These are phyloP conservation scores for Pseudocercospora musae DNA, from an alignment of 2,329 filamentous ascomycete genomes.

Conservation along the genomic window DNA sequence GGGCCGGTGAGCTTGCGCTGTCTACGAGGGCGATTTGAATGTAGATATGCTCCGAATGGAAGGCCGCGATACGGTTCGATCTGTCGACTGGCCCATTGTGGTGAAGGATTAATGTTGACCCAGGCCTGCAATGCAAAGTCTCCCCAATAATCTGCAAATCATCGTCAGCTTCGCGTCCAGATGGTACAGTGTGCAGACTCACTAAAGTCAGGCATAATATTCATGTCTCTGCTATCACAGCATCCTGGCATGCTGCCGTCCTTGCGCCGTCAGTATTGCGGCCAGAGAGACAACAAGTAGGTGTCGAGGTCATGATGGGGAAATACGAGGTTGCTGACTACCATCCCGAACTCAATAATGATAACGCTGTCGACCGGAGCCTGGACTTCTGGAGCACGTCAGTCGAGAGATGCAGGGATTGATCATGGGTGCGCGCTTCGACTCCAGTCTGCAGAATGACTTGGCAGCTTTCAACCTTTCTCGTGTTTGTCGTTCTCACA, in stretches of 20 bases:
- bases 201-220: slow-evolving; percentile 1
- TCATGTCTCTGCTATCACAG: neutral
- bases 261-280: neutral
- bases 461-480: neutral
- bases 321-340: neutral
- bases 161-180: neutral
- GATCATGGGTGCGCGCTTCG: neutral
- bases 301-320: neutral
- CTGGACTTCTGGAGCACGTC: neutral
- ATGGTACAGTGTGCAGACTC: neutral
- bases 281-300: neutral
- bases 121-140: slow-evolving; percentile 30
- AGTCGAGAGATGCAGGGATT: neutral
- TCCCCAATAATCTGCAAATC: slow-evolving; percentile 28
- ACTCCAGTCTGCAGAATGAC: neutral
- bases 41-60: slow-evolving; percentile 34
- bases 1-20: slow-evolving; percentile 30
- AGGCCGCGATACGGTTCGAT: slow-evolving; percentile 32
- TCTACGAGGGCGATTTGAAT: slow-evolving; percentile 26
- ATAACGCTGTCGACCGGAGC: neutral
- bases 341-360: neutral
- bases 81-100: slow-evolving; percentile 33
- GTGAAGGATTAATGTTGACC: slow-evolving; percentile 32
- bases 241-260: too few species aligned
- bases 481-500: neutral